Percentiles rank a stretch among this genome's conserved stretches.
Conservation (phyloP, 1,139 yeast genomes). For the Geotrichum australiense region DNA sequence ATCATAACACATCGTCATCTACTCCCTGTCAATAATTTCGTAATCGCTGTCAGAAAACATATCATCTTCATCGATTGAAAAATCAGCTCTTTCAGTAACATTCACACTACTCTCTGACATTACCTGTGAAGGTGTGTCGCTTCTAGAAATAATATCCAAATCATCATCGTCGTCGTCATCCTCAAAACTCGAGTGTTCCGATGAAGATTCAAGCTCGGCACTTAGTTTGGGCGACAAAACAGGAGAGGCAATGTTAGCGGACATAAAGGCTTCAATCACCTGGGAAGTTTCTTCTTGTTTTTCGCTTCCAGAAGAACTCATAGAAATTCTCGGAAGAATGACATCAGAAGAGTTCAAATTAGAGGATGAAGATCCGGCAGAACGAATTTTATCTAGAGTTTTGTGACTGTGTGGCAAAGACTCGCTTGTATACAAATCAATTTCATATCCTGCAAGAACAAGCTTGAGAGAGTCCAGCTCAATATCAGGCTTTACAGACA, state of each 20-base stretch:
- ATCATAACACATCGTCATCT: too few relatives aligned
- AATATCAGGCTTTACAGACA: background rate
- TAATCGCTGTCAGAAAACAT: conserved; percentile 14
- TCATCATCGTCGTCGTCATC: background rate
- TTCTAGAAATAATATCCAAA: conserved; percentile 4
- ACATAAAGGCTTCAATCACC: conserved; percentile 12
- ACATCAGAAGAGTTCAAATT: conserved; percentile 20
- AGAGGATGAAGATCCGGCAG: background rate
- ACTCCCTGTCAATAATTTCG: conserved; percentile 7
- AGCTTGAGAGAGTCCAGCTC: background rate
- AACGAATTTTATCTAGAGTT: background rate
- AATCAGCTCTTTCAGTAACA: conserved; percentile 2
- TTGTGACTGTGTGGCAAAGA: background rate
- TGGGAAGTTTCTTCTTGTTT: conserved; percentile 2
- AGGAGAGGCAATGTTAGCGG: conserved; percentile 1
- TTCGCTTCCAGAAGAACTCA: conserved; percentile 3
- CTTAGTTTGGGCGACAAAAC: too few relatives aligned
- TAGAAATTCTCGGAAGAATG: conserved; percentile 24
- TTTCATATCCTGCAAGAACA: conserved; percentile 1
- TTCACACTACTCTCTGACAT: conserved; percentile 8
- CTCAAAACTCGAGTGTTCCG: conserved; percentile 1
- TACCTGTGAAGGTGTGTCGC: conserved; percentile 10
- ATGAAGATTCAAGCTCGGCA: background rate
- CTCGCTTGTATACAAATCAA: background rate
- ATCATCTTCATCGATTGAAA: conserved; percentile 11